phyloP scores from a whole-genome alignment of 2,329 filamentous ascomycete genomes.

The Elsinoe batatas region DNA sequence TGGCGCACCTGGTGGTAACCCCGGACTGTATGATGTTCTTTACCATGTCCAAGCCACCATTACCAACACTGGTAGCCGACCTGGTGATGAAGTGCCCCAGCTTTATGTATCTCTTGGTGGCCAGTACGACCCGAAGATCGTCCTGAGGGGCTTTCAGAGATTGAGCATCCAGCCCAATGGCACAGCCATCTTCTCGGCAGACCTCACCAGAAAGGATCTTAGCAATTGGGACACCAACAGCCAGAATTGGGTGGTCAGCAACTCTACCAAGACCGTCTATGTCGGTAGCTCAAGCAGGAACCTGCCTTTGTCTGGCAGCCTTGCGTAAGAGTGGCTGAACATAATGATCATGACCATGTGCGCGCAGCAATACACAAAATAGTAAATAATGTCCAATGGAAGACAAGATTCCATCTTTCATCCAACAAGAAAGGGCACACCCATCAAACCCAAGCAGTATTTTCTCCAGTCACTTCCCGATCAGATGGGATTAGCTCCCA shows the following conservation, averaged over 20 bases:
- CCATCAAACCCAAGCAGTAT: too few species aligned
- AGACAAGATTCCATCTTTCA: too few species aligned
- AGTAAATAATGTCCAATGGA: conserved; percentile 9
- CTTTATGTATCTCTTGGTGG: conserved; percentile 71
- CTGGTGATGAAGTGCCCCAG: conserved; percentile 61
- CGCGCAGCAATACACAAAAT: neutral
- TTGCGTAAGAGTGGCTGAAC: conserved; percentile 9
- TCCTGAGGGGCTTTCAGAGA: conserved; percentile 70
- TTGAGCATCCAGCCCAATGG: conserved; percentile 58
- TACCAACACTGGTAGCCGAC: conserved; percentile 55
- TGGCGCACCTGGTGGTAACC: conserved; percentile 52
- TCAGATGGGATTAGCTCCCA: too few species aligned
- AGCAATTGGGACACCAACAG: conserved; percentile 68
- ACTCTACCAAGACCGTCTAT: conserved; percentile 46
- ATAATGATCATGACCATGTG: neutral
- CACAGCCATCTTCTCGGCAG: conserved; percentile 52
- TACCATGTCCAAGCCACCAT: conserved; percentile 58
- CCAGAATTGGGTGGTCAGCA: conserved; percentile 70
- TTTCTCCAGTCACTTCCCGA: too few species aligned
- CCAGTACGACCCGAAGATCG: conserved; percentile 50
- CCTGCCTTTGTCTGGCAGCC: conserved; percentile 34
- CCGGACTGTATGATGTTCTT: conserved; percentile 54
- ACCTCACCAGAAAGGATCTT: conserved; percentile 66
- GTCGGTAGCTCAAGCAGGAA: conserved; percentile 50
- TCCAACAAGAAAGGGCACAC: too few species aligned